Evolutionary conservation across 192 early-diverging fungal species (phyloP).

Genomic region (Backusella psychrophila): DNA sequence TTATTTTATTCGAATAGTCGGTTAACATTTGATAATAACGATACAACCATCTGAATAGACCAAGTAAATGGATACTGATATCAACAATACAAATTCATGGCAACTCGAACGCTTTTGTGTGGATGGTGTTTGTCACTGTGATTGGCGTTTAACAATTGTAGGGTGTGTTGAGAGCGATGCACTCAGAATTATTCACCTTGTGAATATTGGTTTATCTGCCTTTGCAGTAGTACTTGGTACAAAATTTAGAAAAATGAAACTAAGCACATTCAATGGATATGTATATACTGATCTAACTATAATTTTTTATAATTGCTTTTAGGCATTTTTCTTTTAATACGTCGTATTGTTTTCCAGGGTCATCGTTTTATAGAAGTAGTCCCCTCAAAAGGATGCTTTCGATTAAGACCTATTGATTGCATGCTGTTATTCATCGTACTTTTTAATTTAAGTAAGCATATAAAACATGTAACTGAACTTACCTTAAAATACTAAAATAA

Average conservation of each 20-base stretch:
- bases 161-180: constrained; percentile 21
- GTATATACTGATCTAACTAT: background rate
- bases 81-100: background rate
- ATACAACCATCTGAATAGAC: background rate
- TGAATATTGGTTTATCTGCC: constrained; percentile 15
- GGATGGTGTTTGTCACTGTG: constrained; percentile 18
- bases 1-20: background rate
- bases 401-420: constrained; percentile 28
- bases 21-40: background rate
- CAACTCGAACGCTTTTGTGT: constrained; percentile 4
- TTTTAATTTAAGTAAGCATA: constrained; percentile 26
- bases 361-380: constrained; percentile 15
- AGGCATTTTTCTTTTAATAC: constrained; percentile 9
- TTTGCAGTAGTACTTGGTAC: constrained; percentile 23
- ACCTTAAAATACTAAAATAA: background rate
- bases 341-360: constrained; percentile 20
- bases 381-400: constrained; percentile 13
- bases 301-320: background rate
- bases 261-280: background rate
- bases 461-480: background rate
- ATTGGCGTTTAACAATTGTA: constrained; percentile 15
- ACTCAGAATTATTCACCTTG: constrained; percentile 14
- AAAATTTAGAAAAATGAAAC: background rate
- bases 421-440: constrained; percentile 18
- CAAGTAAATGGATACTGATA: background rate